These are phyloP conservation scores for Aspergillus chevalieri DNA, from an alignment of 2,329 filamentous ascomycete species.

Conservation along the genomic window DNA sequence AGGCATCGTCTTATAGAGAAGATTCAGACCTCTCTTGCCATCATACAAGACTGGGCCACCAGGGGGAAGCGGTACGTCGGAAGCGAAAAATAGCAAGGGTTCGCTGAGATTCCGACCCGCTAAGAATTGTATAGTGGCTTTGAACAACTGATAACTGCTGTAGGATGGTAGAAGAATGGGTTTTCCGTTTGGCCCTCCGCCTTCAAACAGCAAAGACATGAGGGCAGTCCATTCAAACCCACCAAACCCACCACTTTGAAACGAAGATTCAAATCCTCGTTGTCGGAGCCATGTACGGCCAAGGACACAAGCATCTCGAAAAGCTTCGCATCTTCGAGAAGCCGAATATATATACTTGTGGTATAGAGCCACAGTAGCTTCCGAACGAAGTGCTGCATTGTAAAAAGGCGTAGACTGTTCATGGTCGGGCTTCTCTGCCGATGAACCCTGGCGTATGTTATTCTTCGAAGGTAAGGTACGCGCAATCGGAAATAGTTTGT, in stretches of 20 bases:
- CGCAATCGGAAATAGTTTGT: slow-evolving; percentile 60
- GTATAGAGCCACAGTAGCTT: slow-evolving; percentile 67
- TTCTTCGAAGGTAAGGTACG: slow-evolving; percentile 67
- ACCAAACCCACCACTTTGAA: slow-evolving; percentile 79
- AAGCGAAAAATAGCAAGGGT: slow-evolving; percentile 46
- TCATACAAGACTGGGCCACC: slow-evolving; percentile 72
- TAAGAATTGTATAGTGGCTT: slow-evolving; percentile 84
- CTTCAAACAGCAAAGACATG: slow-evolving; percentile 71
- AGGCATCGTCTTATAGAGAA: slow-evolving; percentile 82
- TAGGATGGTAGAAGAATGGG: slow-evolving; percentile 71
- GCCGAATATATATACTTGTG: slow-evolving; percentile 68
- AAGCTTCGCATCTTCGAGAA: slow-evolving; percentile 63
- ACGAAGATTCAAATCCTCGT: slow-evolving; percentile 65
- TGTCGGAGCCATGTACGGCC: slow-evolving; percentile 86
- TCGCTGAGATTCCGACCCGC: slow-evolving; percentile 67
- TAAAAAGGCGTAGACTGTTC: slow-evolving; percentile 71
- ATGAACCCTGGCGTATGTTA: slow-evolving; percentile 57
- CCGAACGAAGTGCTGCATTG: slow-evolving; percentile 76
- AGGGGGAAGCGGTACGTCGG: slow-evolving; percentile 30
- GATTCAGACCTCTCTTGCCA: slow-evolving; percentile 64
- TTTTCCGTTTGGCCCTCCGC: slow-evolving; percentile 65
- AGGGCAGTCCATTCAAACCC: slow-evolving; percentile 86
- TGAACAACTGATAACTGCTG: slow-evolving; percentile 90
- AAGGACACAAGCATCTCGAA: slow-evolving; percentile 76
- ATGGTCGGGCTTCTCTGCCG: slow-evolving; percentile 25